Evolutionary conservation across 495 filamentous ascomycete species (phyloP).

Genomic region (Lineolata rhizophorae): DNA sequence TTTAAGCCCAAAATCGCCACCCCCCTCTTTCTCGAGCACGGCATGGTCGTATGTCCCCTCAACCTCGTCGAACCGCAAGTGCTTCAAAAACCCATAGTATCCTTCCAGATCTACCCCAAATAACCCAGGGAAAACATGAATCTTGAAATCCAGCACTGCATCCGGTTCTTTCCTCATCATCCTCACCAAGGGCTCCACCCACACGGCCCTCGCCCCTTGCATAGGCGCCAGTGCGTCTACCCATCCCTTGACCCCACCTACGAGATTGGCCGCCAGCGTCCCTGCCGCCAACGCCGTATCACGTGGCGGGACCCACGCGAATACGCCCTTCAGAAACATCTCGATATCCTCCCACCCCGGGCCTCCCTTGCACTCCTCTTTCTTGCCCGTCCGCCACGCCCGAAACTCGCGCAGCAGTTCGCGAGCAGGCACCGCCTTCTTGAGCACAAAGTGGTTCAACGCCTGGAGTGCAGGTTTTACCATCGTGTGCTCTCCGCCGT

Average conservation of each 20-base stretch:
- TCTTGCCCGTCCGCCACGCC: slow-evolving; percentile 7
- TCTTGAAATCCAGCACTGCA: slow-evolving; percentile 22
- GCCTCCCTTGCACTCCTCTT: slow-evolving; percentile 13
- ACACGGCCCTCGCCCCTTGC: too few relatives aligned
- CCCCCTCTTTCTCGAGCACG: slow-evolving; percentile 5
- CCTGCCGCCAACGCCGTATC: slow-evolving; percentile 5
- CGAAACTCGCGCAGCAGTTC: slow-evolving; percentile 11
- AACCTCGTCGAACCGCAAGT: slow-evolving; percentile 6
- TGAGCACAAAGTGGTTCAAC: slow-evolving; percentile 35
- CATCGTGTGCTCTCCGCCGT: slow-evolving; percentile 19
- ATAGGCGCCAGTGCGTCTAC: too few relatives aligned
- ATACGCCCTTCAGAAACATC: not conserved
- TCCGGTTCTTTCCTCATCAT: too few relatives aligned
- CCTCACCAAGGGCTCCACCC: too few relatives aligned
- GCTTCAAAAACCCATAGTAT: not conserved
- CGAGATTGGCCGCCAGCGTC: too few relatives aligned
- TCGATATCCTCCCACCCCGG: slow-evolving; percentile 10
- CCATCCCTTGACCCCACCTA: too few relatives aligned
- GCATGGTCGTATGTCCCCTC: slow-evolving; percentile 12
- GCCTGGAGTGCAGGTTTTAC: slow-evolving; percentile 42
- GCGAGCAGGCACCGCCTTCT: slow-evolving; percentile 19
- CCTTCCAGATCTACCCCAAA: too few relatives aligned
- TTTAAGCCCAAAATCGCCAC: slow-evolving; percentile 19
- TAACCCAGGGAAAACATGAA: slow-evolving; percentile 18
- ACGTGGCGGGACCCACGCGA: slow-evolving; percentile 8